Evolutionary conservation across 2,329 filamentous ascomycete genomes (phyloP).

Genomic region (Aspergillus fumigatiaffinis): DNA sequence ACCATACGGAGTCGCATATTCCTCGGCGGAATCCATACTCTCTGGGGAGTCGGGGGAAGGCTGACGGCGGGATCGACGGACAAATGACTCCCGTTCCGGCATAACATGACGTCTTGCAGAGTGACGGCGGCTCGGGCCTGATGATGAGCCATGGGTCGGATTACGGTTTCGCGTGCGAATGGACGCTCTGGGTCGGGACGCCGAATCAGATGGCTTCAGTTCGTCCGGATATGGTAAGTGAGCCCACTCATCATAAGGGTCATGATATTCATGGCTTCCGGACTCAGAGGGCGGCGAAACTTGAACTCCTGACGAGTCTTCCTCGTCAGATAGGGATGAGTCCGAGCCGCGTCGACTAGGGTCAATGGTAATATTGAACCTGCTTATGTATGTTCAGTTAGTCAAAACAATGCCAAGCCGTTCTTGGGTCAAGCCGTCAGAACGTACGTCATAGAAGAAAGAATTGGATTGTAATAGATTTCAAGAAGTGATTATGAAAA

Average conservation of each 20-base stretch:
- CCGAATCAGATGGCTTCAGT: constrained; percentile 46
- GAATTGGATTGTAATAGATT: neutral
- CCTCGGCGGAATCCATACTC: constrained; percentile 63
- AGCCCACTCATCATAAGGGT: constrained; percentile 37
- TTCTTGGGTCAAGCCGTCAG: neutral
- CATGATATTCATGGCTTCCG: constrained; percentile 39
- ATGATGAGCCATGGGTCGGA: constrained; percentile 33
- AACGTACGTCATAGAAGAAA: constrained; percentile 18
- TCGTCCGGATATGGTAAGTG: constrained; percentile 43
- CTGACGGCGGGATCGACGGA: constrained; percentile 39
- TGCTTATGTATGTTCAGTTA: constrained; percentile 18
- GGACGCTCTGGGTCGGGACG: constrained; percentile 41
- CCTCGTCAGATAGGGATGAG: constrained; percentile 41
- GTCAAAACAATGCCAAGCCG: neutral
- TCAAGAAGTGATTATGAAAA: neutral
- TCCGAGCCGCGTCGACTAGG: constrained; percentile 37
- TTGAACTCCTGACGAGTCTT: constrained; percentile 44
- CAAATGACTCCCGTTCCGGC: constrained; percentile 34
- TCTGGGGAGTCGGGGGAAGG: constrained; percentile 53
- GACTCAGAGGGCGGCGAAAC: constrained; percentile 39
- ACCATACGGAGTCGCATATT: constrained; percentile 52
- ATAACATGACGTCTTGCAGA: constrained; percentile 33
- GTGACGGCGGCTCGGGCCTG: constrained; percentile 36
- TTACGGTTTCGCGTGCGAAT: constrained; percentile 36
- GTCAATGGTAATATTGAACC: constrained; percentile 43